Percentiles rank a stretch among this genome's conserved stretches.
phyloP scores from a whole-genome alignment of 2,329 filamentous ascomycete genomes.

The Aspergillus piperis region DNA sequence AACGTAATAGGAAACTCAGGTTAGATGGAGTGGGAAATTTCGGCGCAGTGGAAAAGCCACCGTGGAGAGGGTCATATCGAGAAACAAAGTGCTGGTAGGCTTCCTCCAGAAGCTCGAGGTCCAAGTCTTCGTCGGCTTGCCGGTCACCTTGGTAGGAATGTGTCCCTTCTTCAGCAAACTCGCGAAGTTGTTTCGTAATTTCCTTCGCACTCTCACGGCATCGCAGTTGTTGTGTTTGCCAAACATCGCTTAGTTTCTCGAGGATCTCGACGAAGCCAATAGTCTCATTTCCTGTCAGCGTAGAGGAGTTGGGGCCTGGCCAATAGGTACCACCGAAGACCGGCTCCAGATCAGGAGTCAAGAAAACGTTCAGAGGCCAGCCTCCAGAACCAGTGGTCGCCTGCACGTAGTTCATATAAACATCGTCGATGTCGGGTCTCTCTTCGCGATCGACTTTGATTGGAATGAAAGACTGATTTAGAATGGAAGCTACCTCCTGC shows the following conservation, averaged over 20 bases:
- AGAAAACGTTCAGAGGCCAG: conserved; percentile 95
- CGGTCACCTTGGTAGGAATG: conserved; percentile 47
- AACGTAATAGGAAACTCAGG: conserved; percentile 74
- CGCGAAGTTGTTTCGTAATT: conserved; percentile 75
- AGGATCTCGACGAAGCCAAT: conserved; percentile 83
- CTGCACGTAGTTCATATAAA: conserved; percentile 98
- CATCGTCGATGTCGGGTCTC: conserved; percentile 87
- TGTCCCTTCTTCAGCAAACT: conserved; percentile 87
- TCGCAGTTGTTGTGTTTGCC: conserved; percentile 80
- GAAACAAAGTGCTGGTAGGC: conserved; percentile 77
- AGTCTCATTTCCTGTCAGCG: conserved; percentile 55
- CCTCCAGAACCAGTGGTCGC: conserved; percentile 87
- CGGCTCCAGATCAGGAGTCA: conserved; percentile 88
- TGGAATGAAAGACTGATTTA: conserved; percentile 87
- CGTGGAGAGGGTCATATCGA: conserved; percentile 76
- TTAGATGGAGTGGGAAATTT: conserved; percentile 92
- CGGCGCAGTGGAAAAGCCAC: conserved; percentile 76
- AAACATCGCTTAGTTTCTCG: conserved; percentile 71
- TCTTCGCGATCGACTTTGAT: conserved; percentile 93
- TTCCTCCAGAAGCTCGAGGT: conserved; percentile 88
- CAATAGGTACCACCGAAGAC: conserved; percentile 97
- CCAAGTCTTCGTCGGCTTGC: conserved; percentile 67
- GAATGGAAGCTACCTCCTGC: conserved; percentile 71
- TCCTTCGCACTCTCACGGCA: conserved; percentile 82
- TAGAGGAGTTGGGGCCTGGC: conserved; percentile 71